These are phyloP conservation scores for Aquilaria agallochum DNA, from an alignment of 441 rosid genomes.

Conservation along the genomic window DNA sequence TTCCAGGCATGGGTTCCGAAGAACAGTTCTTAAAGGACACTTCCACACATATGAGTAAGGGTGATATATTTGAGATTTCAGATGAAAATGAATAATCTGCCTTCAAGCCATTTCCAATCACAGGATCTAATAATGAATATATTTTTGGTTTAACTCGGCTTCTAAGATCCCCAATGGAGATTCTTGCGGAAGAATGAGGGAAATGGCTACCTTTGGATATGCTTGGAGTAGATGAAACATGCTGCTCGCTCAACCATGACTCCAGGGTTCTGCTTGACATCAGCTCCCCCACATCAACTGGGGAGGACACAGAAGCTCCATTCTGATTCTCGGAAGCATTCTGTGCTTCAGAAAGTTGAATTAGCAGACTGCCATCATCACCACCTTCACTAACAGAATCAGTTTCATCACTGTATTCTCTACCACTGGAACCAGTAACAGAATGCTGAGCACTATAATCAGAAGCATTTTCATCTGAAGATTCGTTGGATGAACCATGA, in stretches of 20 bases:
- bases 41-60: conserved; percentile 58
- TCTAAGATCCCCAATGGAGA: conserved; percentile 74
- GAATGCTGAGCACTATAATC: conserved; percentile 64
- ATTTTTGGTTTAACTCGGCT: conserved; percentile 62
- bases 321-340: conserved; percentile 31
- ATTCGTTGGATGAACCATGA: conserved; percentile 48
- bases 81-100: conserved; percentile 79
- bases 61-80: conserved; percentile 61
- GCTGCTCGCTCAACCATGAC: conserved; percentile 86
- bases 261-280: conserved; percentile 70
- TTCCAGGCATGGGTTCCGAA: conserved; percentile 45
- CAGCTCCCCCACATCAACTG: conserved; percentile 50
- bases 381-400: conserved; percentile 42
- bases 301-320: conserved; percentile 32
- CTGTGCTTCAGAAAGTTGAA: conserved; percentile 63
- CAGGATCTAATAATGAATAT: conserved; percentile 67
- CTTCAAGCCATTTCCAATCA: conserved; percentile 85
- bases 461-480: conserved; percentile 62
- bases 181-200: conserved; percentile 61
- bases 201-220: conserved; percentile 37
- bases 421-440: conserved; percentile 35
- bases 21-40: conserved; percentile 71
- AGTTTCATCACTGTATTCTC: conserved; percentile 36
- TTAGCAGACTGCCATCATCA: conserved; percentile 51
- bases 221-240: conserved; percentile 48